Evolutionary conservation across 2,329 filamentous ascomycete genomes (phyloP).

Genomic region (Xylariaceae sp.): DNA sequence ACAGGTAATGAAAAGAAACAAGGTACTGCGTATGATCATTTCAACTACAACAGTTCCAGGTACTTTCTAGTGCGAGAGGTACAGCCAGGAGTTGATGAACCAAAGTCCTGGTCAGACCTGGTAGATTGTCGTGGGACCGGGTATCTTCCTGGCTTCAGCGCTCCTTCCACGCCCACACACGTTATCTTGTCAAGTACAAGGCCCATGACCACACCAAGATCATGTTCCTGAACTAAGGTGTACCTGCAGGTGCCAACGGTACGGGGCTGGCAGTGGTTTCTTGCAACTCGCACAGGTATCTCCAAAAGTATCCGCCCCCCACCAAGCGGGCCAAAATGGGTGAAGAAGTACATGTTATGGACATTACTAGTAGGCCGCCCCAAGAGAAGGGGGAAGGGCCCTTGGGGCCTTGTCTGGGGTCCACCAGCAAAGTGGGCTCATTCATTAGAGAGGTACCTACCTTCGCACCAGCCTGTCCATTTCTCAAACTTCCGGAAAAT

Average conservation of each 20-base stretch:
- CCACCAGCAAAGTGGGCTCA: conserved; percentile 17
- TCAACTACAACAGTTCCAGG: conserved; percentile 1
- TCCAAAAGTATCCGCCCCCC: conserved; percentile 7
- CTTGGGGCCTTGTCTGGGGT: neutral
- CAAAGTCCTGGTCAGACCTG: conserved; percentile 7
- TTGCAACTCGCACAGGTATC: conserved; percentile 16
- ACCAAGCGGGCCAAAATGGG: conserved; percentile 4
- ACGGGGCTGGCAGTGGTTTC: conserved; percentile 19
- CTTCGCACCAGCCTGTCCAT: conserved; percentile 18
- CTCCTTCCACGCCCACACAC: too few relatives aligned
- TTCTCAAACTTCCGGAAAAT: conserved; percentile 17
- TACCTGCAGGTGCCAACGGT: conserved; percentile 19
- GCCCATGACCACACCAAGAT: conserved; percentile 4
- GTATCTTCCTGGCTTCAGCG: too few relatives aligned
- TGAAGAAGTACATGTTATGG: neutral
- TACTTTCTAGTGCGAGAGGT: conserved; percentile 7
- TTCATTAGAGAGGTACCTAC: conserved; percentile 16
- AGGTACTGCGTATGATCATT: neutral
- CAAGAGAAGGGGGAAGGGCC: too few relatives aligned
- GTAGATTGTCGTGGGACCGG: conserved; percentile 7
- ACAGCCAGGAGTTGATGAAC: conserved; percentile 7
- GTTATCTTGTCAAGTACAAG: conserved; percentile 7
- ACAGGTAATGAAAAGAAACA: conserved; percentile 1
- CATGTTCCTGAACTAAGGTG: conserved; percentile 14
- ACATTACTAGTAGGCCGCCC: too few relatives aligned